Percentiles rank a stretch among this genome's conserved stretches.
These are phyloP conservation scores for Alternaria gaisen DNA, from an alignment of 2,329 filamentous ascomycete genomes.

Conservation along the genomic window DNA sequence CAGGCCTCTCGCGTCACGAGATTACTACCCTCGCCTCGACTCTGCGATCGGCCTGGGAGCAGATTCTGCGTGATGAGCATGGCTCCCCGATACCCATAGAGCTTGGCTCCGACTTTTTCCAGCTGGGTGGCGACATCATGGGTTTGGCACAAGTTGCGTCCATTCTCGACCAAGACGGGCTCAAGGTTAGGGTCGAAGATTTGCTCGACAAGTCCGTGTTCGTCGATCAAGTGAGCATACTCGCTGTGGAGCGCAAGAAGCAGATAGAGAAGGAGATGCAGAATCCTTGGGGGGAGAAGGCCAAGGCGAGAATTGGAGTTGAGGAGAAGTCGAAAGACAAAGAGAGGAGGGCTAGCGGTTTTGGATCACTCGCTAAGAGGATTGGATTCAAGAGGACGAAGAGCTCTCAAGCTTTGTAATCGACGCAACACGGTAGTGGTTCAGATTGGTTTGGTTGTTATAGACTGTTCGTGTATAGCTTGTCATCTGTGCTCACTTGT, in stretches of 20 bases:
- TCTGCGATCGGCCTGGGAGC: constrained; percentile 41
- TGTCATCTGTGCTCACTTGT: background rate
- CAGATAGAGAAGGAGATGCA: constrained; percentile 37
- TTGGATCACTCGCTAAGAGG: constrained; percentile 23
- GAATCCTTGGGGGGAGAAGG: constrained; percentile 45
- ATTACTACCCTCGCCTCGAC: constrained; percentile 32
- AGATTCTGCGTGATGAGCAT: constrained; percentile 40
- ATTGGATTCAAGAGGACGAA: constrained; percentile 36
- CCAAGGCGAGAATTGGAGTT: constrained; percentile 19
- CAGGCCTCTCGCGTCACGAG: constrained; percentile 38
- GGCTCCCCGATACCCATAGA: constrained; percentile 31
- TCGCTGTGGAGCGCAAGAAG: constrained; percentile 38
- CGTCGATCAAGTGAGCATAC: constrained; percentile 39
- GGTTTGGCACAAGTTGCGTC: constrained; percentile 43
- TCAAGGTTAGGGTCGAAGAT: constrained; percentile 43
- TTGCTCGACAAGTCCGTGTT: constrained; percentile 43
- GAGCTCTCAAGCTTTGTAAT: constrained; percentile 8
- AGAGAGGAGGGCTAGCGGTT: constrained; percentile 18
- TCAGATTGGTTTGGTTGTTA: background rate
- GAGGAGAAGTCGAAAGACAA: constrained; percentile 23
- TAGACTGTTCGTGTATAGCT: background rate
- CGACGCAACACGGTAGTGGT: background rate
- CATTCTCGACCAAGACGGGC: constrained; percentile 38
- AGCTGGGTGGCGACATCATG: constrained; percentile 48
- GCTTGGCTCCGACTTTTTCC: constrained; percentile 44